Conservation (phyloP, 192 early-diverging fungal genomes). For the Pilaira anomala region DNA sequence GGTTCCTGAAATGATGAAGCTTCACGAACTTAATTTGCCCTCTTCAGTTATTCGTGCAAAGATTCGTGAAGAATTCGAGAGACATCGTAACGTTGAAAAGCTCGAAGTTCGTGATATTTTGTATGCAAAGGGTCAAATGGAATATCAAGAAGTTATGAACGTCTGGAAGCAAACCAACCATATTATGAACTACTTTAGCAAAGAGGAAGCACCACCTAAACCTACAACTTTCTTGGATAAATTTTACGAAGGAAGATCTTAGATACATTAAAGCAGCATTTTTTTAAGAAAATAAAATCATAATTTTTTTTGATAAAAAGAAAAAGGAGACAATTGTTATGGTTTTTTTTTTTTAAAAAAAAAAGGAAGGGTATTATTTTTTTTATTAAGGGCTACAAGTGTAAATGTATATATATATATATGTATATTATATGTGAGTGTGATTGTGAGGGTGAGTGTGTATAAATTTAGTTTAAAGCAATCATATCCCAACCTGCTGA, state of each 20-base stretch:
- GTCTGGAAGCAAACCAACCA: conserved; percentile 91
- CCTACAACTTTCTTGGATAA: conserved; percentile 74
- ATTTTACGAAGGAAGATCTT: conserved; percentile 70
- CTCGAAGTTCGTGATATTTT: conserved; percentile 77
- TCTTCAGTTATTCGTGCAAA: conserved; percentile 69
- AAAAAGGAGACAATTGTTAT: background rate
- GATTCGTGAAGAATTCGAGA: conserved; percentile 88
- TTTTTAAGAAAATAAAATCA: background rate
- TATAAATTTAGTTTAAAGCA: background rate
- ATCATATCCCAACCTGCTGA: conserved; percentile 24
- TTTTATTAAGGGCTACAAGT: background rate
- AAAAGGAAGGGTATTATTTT: background rate
- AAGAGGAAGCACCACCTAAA: conserved; percentile 67
- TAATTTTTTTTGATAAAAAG: background rate
- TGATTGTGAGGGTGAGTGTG: background rate
- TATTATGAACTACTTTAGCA: conserved; percentile 82
- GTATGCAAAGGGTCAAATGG: conserved; percentile 82
- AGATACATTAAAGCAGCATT: conserved; percentile 13
- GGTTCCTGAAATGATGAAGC: conserved; percentile 71
- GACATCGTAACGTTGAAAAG: conserved; percentile 75
- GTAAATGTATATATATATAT: too few relatives aligned
- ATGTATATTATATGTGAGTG: background rate
- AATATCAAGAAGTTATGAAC: conserved; percentile 88
- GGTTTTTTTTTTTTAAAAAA: background rate
- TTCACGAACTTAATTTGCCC: conserved; percentile 74